phyloP scores from a whole-genome alignment of 345 rosid species.

The Lumnitzera littorea region DNA sequence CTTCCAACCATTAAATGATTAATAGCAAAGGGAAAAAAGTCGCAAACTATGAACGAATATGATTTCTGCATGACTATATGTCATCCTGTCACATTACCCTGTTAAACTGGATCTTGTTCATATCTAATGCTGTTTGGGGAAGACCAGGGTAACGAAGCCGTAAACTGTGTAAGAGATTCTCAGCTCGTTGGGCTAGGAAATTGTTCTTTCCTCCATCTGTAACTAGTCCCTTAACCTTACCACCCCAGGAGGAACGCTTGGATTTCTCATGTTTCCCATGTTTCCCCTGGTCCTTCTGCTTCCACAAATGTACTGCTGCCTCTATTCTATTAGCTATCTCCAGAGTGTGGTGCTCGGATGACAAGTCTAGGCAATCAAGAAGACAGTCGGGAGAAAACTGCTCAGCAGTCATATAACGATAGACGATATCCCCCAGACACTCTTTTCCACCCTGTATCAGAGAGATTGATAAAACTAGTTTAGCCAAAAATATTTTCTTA shows the following conservation, averaged over 20 bases:
- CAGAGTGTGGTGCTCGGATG: conserved; percentile 78
- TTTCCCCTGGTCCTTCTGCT: conserved; percentile 49
- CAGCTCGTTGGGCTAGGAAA: conserved; percentile 64
- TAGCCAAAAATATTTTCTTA: neutral
- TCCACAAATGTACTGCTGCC: conserved; percentile 82
- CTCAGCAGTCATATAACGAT: conserved; percentile 71
- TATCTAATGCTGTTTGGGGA: conserved; percentile 86
- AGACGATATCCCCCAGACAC: conserved; percentile 74
- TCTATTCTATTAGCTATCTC: conserved; percentile 84
- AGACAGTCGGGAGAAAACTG: conserved; percentile 79
- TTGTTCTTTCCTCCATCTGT: conserved; percentile 48
- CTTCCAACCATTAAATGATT: too few relatives aligned
- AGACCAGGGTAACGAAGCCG: conserved; percentile 86
- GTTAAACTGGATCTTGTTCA: conserved; percentile 93
- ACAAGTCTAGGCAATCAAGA: conserved; percentile 78
- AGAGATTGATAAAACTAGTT: neutral
- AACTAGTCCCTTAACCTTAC: conserved; percentile 84
- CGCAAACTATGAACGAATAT: too few relatives aligned
- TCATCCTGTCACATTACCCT: conserved; percentile 31
- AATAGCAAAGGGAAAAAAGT: neutral
- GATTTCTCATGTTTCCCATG: conserved; percentile 30
- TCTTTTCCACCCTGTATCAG: conserved; percentile 26
- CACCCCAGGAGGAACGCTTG: conserved; percentile 69
- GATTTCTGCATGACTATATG: too few relatives aligned
- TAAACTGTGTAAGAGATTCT: conserved; percentile 63